Evolutionary conservation across 495 filamentous ascomycete genomes (phyloP).

Genomic region (Neohortaea acidophila): DNA sequence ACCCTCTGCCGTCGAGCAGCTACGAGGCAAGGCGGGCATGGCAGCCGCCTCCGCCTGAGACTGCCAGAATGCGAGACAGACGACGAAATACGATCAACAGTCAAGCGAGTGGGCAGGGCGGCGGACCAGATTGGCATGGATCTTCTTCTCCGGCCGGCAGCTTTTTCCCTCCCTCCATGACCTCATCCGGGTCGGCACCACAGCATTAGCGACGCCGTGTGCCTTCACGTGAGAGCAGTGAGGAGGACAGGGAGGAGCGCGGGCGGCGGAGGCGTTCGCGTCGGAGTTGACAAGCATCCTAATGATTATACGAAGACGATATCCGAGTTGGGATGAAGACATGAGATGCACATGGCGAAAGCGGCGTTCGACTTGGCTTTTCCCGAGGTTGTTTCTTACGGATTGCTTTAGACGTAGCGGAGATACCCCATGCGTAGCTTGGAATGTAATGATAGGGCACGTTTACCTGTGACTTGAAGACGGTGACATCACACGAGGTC

Average conservation of each 20-base stretch:
- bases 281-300: too few species aligned
- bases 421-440: too few species aligned
- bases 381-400: too few species aligned
- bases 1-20: not conserved
- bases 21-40: not conserved
- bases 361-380: too few species aligned
- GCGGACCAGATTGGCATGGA: slow-evolving; percentile 10
- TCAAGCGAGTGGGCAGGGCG: slow-evolving; percentile 7
- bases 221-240: not conserved
- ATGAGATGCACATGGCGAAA: too few species aligned
- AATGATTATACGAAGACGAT: too few species aligned
- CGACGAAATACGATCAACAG: not conserved
- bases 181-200: not conserved
- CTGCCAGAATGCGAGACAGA: not conserved
- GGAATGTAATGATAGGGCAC: too few species aligned
- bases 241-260: not conserved
- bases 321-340: too few species aligned
- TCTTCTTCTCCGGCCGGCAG: not conserved
- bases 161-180: not conserved
- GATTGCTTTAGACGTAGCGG: too few species aligned
- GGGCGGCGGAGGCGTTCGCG: too few species aligned
- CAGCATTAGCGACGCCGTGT: slow-evolving; percentile 1
- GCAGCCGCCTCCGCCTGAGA: not conserved
- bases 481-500: too few species aligned
- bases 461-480: too few species aligned